phyloP scores from a whole-genome alignment of 192 early-diverging fungal genomes.

The Coemansia aciculifera region DNA sequence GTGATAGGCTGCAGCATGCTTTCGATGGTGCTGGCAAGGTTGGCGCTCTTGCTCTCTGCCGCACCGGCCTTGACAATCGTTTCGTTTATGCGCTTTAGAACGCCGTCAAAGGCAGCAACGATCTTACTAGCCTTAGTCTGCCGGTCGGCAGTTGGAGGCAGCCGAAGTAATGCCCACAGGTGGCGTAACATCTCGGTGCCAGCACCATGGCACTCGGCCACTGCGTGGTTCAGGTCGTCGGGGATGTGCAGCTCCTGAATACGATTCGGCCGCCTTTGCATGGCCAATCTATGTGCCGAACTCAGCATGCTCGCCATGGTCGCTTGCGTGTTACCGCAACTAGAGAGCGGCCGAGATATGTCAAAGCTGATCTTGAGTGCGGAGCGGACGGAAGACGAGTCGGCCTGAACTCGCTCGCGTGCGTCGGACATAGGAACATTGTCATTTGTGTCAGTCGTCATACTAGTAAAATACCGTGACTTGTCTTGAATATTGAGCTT shows the following conservation, averaged over 20 bases:
- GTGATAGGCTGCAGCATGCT: constrained; percentile 52
- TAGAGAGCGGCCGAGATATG: constrained; percentile 24
- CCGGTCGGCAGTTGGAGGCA: constrained; percentile 37
- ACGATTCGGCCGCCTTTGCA: constrained; percentile 35
- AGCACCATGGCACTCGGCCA: constrained; percentile 51
- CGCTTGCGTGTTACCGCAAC: constrained; percentile 33
- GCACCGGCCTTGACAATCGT: constrained; percentile 34
- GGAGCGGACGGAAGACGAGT: constrained; percentile 6
- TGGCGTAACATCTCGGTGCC: constrained; percentile 57
- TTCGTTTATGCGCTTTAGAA: constrained; percentile 36
- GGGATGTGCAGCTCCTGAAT: constrained; percentile 47
- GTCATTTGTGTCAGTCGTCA: constrained; percentile 27
- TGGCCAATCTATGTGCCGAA: constrained; percentile 21
- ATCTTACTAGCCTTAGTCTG: constrained; percentile 45
- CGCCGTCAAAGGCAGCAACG: constrained; percentile 31
- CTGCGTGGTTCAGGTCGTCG: constrained; percentile 26
- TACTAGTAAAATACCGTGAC: constrained; percentile 75
- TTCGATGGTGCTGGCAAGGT: constrained; percentile 31
- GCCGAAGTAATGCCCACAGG: constrained; percentile 44
- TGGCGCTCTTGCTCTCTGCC: constrained; percentile 32
- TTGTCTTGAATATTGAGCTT: constrained; percentile 75
- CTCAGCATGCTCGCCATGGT: constrained; percentile 30
- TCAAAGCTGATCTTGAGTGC: constrained; percentile 33
- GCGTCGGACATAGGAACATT: not conserved
- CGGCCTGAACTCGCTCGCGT: not conserved